Base-by-base conservation (phyloP, 106 monocot genomes). In the Gastrodia elata region DNA sequence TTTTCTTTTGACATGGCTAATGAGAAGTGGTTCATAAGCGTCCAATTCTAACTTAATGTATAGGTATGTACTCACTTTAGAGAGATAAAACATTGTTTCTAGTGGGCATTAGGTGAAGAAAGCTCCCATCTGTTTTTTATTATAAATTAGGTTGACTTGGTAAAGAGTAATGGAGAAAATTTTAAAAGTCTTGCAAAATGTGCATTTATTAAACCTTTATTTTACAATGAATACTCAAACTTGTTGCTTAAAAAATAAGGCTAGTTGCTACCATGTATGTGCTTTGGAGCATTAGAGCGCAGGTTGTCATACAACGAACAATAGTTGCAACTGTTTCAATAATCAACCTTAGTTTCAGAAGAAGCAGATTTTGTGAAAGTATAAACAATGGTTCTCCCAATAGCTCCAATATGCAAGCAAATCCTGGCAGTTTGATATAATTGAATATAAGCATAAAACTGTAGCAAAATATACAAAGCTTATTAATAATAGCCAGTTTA, bases 321-420 rank as follows among this genome's bases (percentile, higher is more conserved):
- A 96, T 67, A 38, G 92, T 96, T 70, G 96, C 96, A 32, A 59
- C 38, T 67, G 92, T 84, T 83, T 96, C 96, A 82, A 86, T 81
- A 24, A 77, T 71, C 86, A 96, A 79, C 59, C 92, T 83, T 65
- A 96, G 77, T 79, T 82, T 88, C 55, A 92, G 85, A 41, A 92
- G 87, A 83, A 90, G 85, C 77, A 92, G 77, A 68, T 88, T 92
- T 74, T 96, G 96, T 58, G 96, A 92, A 69, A 96, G 85, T 76
- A 96, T 92, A 78, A 92, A 96, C 22, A 96, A 71, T 16, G 96
- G 96, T 70, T 96, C 96, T 75, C 90, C 92, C 79, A 96, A 73
- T 76, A 96, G 71, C 83, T 96, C 96, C 77, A 96, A 73, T 44
- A 96, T 70, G 80, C 96, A 96, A 72, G 92, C 96, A 79, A 96